Base-by-base conservation (phyloP, 495 filamentous ascomycete species). In the Neurospora sp. region DNA sequence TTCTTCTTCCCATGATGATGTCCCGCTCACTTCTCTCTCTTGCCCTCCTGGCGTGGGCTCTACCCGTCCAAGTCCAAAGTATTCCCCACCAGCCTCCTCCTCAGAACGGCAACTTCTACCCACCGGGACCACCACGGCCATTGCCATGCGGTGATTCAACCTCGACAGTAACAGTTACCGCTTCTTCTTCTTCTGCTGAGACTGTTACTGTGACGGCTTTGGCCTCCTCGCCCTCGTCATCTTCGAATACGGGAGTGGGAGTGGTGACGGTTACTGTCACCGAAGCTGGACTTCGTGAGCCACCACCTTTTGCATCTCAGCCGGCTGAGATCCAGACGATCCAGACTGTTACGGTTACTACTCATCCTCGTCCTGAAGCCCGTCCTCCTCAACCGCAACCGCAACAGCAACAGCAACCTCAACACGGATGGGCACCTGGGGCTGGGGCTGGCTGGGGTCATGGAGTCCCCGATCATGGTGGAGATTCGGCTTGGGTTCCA, bases 151-250 rank as follows among this genome's bases (percentile, higher is more conserved):
- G 53, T 0, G 27, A 59, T 37, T 3, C 70, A 70, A 70, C 69
- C 10, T 41, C 72, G 2, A 77, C 75, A 68, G 59, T 73, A 12
- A 75, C 75, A 12, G 22, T 70, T 39, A 40, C 71, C 1, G 40
- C 42, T 12, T 35, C 40, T 8, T 48, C 42, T 12, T 35, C 40
- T 8, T 31, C 73, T 3, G 27, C 14, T 9, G 40, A 68, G 35
- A 72, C 73, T 3, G 27, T 72, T 1, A 72, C 40, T 0, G 10
- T 69, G 0, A 42, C 38, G 7, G 2, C 27, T 35, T 31, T 8
- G 14, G 9, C 12, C 22, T 65, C 12, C 22, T 65, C 12, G 10
- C 3, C 22, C 48, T 27, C 22, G 20, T 31, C 27, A 14, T 31
- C 12, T 65, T 65, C 7, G 14, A 16, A 37, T 12, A 0, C 6